phyloP scores from a whole-genome alignment of 306 rosid species.

The Neltuma alba region DNA sequence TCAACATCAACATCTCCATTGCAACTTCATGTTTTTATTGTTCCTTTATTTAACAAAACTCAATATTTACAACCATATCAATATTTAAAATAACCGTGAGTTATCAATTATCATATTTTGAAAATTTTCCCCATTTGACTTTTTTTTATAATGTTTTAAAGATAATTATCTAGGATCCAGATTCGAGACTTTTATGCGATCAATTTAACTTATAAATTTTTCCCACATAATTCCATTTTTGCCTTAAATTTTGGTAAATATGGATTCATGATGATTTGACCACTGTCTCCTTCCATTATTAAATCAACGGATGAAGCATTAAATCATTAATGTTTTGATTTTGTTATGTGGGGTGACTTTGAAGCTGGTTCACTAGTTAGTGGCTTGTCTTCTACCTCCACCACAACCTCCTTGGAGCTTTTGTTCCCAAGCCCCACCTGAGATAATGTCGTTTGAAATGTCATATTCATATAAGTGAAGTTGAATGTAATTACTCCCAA shows the following conservation, averaged over 20 bases:
- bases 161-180: no score
- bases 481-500: neutral
- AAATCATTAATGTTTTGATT: neutral
- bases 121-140: no score
- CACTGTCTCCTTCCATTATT: neutral
- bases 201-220: no score
- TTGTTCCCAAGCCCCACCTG: conserved; percentile 2
- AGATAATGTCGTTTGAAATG: conserved; percentile 27
- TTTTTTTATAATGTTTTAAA: no score
- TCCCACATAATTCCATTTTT: no score
- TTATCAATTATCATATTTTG: no score
- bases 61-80: no score
- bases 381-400: neutral
- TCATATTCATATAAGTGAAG: neutral
- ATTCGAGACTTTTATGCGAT: no score
- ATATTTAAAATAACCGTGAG: no score
- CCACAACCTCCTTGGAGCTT: neutral
- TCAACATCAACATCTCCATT: no score
- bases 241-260: neutral
- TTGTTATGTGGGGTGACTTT: neutral
- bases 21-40: no score
- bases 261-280: neutral
- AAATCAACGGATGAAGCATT: neutral
- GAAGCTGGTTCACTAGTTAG: neutral
- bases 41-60: no score